A percentile compares a stretch with the other conserved stretches of the same genome.
Evolutionary conservation across 2,329 filamentous ascomycete genomes (phyloP).

Genomic region (Alternaria metachromatica): DNA sequence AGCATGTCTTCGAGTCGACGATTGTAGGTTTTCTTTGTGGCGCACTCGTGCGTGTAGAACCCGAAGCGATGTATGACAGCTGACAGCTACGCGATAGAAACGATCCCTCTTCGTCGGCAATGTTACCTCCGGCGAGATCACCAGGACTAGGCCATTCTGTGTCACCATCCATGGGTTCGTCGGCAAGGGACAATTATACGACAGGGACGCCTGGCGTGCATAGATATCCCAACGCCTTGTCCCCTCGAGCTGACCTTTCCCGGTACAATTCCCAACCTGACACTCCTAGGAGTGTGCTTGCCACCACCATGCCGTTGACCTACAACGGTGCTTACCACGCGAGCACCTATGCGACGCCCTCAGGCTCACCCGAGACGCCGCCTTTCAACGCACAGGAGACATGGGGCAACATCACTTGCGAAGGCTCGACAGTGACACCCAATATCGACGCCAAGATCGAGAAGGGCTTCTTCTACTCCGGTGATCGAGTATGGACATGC

Average conservation of each 20-base stretch:
- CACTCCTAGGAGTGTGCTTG: conserved; percentile 46
- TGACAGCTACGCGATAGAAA: conserved; percentile 48
- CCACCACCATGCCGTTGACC: conserved; percentile 39
- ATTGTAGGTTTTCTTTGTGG: conserved; percentile 53
- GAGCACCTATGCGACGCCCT: conserved; percentile 27
- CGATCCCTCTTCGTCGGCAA: conserved; percentile 56
- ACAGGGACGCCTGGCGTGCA: conserved; percentile 48
- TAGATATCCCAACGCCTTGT: conserved; percentile 43
- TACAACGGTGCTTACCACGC: conserved; percentile 28
- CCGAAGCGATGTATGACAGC: conserved; percentile 46
- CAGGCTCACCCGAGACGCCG: conserved; percentile 43
- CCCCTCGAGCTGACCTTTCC: conserved; percentile 45
- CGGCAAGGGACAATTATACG: conserved; percentile 55
- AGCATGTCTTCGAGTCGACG: conserved; percentile 50
- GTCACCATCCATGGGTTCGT: conserved; percentile 49
- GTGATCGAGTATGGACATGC: conserved; percentile 87
- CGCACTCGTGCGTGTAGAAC: conserved; percentile 44
- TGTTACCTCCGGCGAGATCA: conserved; percentile 54
- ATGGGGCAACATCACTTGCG: conserved; percentile 68
- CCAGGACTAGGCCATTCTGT: conserved; percentile 51
- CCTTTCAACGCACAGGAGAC: conserved; percentile 57
- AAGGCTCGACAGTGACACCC: conserved; percentile 67
- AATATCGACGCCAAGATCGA: conserved; percentile 83
- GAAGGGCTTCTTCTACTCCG: conserved; percentile 81
- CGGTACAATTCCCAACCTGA: conserved; percentile 46